Conservation (phyloP, 148 eudicot genomes). For the Dysphania ambrosioides region DNA sequence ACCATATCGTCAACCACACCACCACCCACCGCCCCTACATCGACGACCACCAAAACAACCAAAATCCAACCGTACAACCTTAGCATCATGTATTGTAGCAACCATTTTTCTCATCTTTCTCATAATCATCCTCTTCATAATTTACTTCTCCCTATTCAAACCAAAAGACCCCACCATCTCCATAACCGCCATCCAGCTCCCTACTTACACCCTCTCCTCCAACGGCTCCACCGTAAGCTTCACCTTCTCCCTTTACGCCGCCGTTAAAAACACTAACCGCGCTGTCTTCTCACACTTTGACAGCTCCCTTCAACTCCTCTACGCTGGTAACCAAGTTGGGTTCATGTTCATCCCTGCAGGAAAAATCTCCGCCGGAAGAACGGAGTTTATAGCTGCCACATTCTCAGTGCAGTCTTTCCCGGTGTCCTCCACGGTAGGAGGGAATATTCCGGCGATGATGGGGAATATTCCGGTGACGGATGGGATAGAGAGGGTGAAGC, state of each 20-base stretch:
- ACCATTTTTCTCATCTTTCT: conserved; percentile 64
- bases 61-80: conserved; percentile 43
- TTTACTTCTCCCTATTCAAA: conserved; percentile 73
- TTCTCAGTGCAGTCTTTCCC: conserved; percentile 70
- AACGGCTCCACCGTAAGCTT: conserved; percentile 53
- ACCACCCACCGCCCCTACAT: neutral
- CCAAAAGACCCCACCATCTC: conserved; percentile 57
- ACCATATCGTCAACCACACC: neutral
- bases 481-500: conserved; percentile 29
- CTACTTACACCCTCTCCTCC: conserved; percentile 58
- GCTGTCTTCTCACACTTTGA: conserved; percentile 72
- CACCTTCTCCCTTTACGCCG: conserved; percentile 82
- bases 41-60: conserved; percentile 17
- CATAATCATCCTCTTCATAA: conserved; percentile 44
- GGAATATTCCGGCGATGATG: conserved; percentile 18
- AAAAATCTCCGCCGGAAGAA: conserved; percentile 46
- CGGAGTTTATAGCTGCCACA: conserved; percentile 60
- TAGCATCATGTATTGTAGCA: conserved; percentile 74
- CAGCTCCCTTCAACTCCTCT: conserved; percentile 66
- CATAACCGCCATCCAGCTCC: conserved; percentile 66
- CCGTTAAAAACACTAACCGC: conserved; percentile 72
- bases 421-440: conserved; percentile 25
- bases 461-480: conserved; percentile 29
- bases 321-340: conserved; percentile 63
- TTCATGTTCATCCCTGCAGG: conserved; percentile 90